phyloP scores from a whole-genome alignment of 257 asterid genomes.

The Vinca minor region DNA sequence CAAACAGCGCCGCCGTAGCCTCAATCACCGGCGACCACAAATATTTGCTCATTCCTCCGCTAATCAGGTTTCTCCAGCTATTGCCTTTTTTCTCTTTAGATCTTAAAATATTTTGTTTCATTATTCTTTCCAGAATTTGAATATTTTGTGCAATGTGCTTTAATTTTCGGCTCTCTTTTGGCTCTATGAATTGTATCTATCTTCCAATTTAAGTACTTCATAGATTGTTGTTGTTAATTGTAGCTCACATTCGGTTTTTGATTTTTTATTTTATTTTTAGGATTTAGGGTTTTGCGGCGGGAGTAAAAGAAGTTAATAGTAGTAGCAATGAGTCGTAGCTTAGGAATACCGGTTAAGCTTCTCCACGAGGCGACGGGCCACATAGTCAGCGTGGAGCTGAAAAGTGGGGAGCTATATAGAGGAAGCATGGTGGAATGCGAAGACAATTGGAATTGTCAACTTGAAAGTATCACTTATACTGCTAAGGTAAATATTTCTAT shows the following conservation, averaged over 20 bases:
- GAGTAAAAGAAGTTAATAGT: neutral
- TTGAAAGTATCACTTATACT: conserved; percentile 42
- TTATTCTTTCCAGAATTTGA: neutral
- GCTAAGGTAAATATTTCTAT: conserved; percentile 29
- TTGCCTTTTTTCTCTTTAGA: neutral
- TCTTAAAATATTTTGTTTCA: neutral
- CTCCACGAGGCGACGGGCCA: conserved; percentile 96
- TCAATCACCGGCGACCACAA: neutral
- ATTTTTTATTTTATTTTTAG: neutral
- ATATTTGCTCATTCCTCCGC: neutral
- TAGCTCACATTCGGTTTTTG: neutral
- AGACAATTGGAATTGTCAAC: conserved; percentile 55
- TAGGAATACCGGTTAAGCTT: conserved; percentile 95
- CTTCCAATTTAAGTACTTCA: neutral
- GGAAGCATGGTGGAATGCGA: conserved; percentile 81
- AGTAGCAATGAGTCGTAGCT: conserved; percentile 67
- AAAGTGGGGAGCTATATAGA: conserved; percentile 88
- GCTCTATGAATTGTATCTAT: neutral
- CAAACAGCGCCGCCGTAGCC: neutral
- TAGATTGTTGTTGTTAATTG: neutral
- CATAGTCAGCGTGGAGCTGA: conserved; percentile 79
- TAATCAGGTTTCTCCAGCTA: neutral
- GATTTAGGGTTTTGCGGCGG: neutral
- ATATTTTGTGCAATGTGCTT: neutral
- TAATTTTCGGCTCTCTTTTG: neutral